These are phyloP conservation scores for Daedaleopsis nitida DNA, from an alignment of 768 basidiomycete genomes.

Conservation along the genomic window DNA sequence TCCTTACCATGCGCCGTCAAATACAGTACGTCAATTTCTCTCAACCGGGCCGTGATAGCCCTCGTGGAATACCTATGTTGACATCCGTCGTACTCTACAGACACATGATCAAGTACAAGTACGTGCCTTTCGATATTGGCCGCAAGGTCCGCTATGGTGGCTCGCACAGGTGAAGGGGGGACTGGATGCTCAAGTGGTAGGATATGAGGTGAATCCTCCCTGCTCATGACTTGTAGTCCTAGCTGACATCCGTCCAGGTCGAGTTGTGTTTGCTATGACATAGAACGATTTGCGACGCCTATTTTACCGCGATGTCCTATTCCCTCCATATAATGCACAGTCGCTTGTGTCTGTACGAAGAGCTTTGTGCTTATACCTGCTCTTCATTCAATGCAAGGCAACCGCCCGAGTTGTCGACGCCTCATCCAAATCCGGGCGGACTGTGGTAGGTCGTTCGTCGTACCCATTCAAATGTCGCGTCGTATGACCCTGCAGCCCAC, in stretches of 20 bases:
- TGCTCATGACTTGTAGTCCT: background rate
- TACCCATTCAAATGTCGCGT: too few species aligned
- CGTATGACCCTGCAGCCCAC: too few species aligned
- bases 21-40: constrained; percentile 71
- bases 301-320: constrained; percentile 7
- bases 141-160: constrained; percentile 87
- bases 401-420: background rate
- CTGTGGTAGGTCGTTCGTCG: too few species aligned
- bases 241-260: background rate
- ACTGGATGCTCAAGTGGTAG: background rate
- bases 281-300: constrained; percentile 16
- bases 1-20: constrained; percentile 93
- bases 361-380: background rate
- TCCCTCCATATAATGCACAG: constrained; percentile 9
- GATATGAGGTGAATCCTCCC: background rate
- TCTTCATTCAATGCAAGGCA: background rate
- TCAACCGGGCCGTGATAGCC: background rate
- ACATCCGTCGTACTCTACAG: constrained; percentile 40
- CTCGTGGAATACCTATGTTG: background rate
- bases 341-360: background rate
- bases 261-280: constrained; percentile 7
- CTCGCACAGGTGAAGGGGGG: constrained; percentile 38
- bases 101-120: constrained; percentile 99
- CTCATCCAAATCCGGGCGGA: too few species aligned
- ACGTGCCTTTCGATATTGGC: constrained; percentile 93